Conservation (phyloP, 2,329 filamentous ascomycete genomes). For the Dothideomycetes sp. region DNA sequence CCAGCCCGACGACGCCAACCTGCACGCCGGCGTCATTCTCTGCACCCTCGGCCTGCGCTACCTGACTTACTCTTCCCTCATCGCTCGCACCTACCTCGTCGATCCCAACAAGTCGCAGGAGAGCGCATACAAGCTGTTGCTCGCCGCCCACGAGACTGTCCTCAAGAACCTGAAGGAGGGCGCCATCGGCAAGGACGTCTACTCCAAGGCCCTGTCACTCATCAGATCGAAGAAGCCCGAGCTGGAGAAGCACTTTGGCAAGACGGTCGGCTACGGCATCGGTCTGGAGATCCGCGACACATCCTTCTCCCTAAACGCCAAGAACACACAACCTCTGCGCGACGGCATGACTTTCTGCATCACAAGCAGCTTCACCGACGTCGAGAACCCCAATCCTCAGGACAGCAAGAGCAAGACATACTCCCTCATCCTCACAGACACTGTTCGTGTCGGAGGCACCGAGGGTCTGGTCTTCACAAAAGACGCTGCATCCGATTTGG, state of each 20-base stretch:
- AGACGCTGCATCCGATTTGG: slow-evolving; percentile 80
- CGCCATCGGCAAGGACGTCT: slow-evolving; percentile 76
- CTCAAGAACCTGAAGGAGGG: slow-evolving; percentile 87
- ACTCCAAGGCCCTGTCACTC: slow-evolving; percentile 69
- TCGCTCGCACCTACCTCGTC: slow-evolving; percentile 88
- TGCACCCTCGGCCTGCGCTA: slow-evolving; percentile 87
- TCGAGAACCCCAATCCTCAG: slow-evolving; percentile 76
- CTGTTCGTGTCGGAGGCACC: slow-evolving; percentile 70
- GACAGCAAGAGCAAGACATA: slow-evolving; percentile 86
- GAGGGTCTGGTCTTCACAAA: slow-evolving; percentile 86
- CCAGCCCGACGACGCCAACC: slow-evolving; percentile 65
- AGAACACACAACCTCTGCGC: slow-evolving; percentile 72
- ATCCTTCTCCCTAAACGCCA: slow-evolving; percentile 74
- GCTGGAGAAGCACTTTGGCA: slow-evolving; percentile 86
- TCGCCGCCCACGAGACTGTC: slow-evolving; percentile 76
- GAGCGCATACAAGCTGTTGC: slow-evolving; percentile 80
- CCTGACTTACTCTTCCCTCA: slow-evolving; percentile 87
- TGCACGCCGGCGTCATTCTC: slow-evolving; percentile 90
- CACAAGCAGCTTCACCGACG: slow-evolving; percentile 78
- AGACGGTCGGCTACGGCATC: slow-evolving; percentile 83
- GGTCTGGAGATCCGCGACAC: slow-evolving; percentile 83
- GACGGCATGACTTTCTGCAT: slow-evolving; percentile 96
- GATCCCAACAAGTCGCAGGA: slow-evolving; percentile 96
- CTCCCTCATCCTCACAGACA: slow-evolving; percentile 83
- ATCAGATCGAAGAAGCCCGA: slow-evolving; percentile 89